Evolutionary conservation across 1,284 basidiomycete genomes (phyloP).

Genomic region (Ustilago hordei): DNA sequence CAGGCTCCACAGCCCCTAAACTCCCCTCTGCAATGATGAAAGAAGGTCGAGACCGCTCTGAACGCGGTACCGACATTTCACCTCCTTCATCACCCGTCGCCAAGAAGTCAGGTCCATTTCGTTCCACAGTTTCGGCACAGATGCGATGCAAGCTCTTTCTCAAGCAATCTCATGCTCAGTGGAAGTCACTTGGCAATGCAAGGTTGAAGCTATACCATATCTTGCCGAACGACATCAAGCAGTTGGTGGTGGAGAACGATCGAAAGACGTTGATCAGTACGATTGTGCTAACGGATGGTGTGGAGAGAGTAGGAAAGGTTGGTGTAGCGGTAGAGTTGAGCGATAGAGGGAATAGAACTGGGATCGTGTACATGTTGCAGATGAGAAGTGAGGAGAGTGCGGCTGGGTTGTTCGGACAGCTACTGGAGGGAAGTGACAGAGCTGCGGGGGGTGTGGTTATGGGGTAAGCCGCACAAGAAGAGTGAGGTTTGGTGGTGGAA

Average conservation of each 20-base stretch:
- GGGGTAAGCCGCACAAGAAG: background rate
- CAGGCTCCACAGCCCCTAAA: constrained; percentile 43
- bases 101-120: constrained; percentile 42
- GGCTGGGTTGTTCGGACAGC: constrained; percentile 83
- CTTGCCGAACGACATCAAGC: constrained; percentile 87
- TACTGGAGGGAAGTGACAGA: constrained; percentile 88
- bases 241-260: constrained; percentile 93
- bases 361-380: constrained; percentile 93
- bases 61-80: constrained; percentile 44
- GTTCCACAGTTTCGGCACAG: constrained; percentile 77
- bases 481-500: background rate
- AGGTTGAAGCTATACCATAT: constrained; percentile 85
- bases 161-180: constrained; percentile 93
- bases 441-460: constrained; percentile 44
- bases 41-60: constrained; percentile 34
- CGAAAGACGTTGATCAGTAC: constrained; percentile 85
- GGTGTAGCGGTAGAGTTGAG: constrained; percentile 96
- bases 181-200: constrained; percentile 92
- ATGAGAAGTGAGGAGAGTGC: constrained; percentile 84
- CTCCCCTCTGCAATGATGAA: constrained; percentile 63
- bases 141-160: constrained; percentile 99
- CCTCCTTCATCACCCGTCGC: constrained; percentile 30
- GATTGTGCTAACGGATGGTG: constrained; percentile 93
- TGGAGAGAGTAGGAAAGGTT: constrained; percentile 96
- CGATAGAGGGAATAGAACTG: constrained; percentile 88